Evolutionary conservation across 495 filamentous ascomycete genomes (phyloP), one percentile per base, ranked within the genome.

Genomic region (Tuber borchii): DNA sequence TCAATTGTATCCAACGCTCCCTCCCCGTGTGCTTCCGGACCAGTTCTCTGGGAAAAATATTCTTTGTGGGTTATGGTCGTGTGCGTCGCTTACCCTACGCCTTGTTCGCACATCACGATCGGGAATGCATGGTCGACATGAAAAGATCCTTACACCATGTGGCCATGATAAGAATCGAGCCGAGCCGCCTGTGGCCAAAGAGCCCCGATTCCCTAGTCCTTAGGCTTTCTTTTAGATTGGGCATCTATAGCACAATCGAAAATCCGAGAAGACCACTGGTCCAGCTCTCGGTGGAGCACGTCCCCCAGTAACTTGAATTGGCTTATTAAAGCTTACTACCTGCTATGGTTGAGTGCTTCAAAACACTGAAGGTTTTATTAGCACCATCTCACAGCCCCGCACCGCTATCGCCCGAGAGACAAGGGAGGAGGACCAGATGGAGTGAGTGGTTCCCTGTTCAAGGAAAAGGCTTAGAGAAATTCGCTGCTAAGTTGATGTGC

Each of bases 91-190:
- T 34, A 65, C 56, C 56, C 26, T 26, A 26, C 26, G 56, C 56
- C 56, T 65, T 65, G 56, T 65, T 34, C 56, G 56, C 56, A 65
- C 26, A 65, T 65, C 26, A 34, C 26, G 26, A 34, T 17, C 26
- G 19, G 12, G 34, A 34, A 65, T 34, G 56, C 26, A 19, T 26
- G 14, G 56, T 34, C 26, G 26, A 34, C 56, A 65, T 65, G 56
- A 26, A 65, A 26, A 26, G 26, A 65, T 65, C 56, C 26, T 65
- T 34, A 31, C 56, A 65, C 26, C 56, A 65, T 65, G 56, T 65
- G 56, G 56, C 14, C 56, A 65, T 65, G 56, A 65, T 65, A 34
- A 10, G n/a, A 65, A 65, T 65, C 56, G 56, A 65, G 31, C 56
- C 56, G 56, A 65, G 56, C 56, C 56, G 56, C 26, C 14, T 34